Evolutionary conservation across 163 green algal species (phyloP), one percentile per base, ranked within the genome.

Genomic region (Scenedesmus sp.): DNA sequence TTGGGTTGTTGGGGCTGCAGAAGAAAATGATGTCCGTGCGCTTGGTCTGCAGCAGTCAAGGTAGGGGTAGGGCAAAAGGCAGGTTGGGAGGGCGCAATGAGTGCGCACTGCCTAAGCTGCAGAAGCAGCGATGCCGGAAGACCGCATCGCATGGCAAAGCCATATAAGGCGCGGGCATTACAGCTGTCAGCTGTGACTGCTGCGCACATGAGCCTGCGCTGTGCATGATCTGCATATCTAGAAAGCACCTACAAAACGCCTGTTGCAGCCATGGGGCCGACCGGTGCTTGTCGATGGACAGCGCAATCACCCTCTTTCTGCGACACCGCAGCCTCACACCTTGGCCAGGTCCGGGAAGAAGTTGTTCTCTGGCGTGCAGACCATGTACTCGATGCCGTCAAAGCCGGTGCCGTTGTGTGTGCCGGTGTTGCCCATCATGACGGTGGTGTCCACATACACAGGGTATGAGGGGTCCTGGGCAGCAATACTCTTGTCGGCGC

Each of bases 21-120:
- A 99, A 99, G 96, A 99, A 99, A 93, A 99, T 99, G 91, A 99
- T 94, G 96, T 99, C 98, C 8, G 98, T 98, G 84, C 95, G 95
- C 73, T 94, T 92, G 54, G 90, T 93, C 96, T 98, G 95, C 90
- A 81, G 20, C 12, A 46, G 34, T 46, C 34, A 46, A 67, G 15
- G 16, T 15, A 64, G 59, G 9, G 59, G 59, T 64, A 10, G 59
- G 9, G 59, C 9, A 10, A 64, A 10, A 73, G 26, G 64, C 84
- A 93, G 6, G n/a, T 85, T 52, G 82, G 52, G 12, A 34, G 76
- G 26, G 34, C 23, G 55, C 9, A 77, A 59, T 46, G 60, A 23
- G n/a, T 77, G 64, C 6, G 2, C 2, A 87, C 16, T 62, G 20
- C 20, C 8, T 46, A 15, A 5, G n/a, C 10, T 46, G 74, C 5